Evolutionary conservation across 306 rosid species (phyloP), one percentile per base, ranked within the genome.

Genomic region (Fragaria iinumae): DNA sequence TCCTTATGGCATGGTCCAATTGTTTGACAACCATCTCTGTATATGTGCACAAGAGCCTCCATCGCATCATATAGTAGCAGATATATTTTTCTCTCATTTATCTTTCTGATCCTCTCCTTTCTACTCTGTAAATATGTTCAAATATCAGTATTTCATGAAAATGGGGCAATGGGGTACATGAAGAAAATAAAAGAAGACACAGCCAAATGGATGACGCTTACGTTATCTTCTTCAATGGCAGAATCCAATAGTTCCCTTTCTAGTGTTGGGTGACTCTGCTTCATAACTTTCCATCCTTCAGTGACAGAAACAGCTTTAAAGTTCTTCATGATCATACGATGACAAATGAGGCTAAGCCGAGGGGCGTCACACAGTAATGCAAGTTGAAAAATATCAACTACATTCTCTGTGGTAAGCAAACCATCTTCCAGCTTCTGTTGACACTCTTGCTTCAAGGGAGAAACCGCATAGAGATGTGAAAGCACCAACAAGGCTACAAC

Each of bases 21-120:
- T 69, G 98, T 94, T 79, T 77, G 79, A 76, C 98, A 94, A 44
- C 98, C 98, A 79, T 94, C 98, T 88, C 84, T 87, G 67, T 90
- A 94, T 77, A 94, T 92, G 82, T 94, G 98, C 77, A 94, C 93
- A 57, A 94, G 91, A 80, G 98, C 96, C 90, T 94, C 98, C 98
- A 94, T 94, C 27, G 97, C 98, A 68, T 90, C 97, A 8, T 88
- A 89, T 32, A 94, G 73, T 81, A 92, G 92, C 81, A 86, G 34
- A 78, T 94, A 94, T 23, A 83, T 68, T 84, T 84, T 74, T 79
- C 83, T 90, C 77, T 94, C 98, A 2, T 89, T 89, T 41, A 38
- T 76, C 67, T 87, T 90, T 77, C 86, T 83, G 20, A 59, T 75
- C 84, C 90, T 86, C 60, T 92, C 93, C 80, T 77, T 87, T 70